These are phyloP conservation scores for Coemansia sp. DNA, from an alignment of 192 early-diverging fungal genomes.

Conservation along the genomic window DNA sequence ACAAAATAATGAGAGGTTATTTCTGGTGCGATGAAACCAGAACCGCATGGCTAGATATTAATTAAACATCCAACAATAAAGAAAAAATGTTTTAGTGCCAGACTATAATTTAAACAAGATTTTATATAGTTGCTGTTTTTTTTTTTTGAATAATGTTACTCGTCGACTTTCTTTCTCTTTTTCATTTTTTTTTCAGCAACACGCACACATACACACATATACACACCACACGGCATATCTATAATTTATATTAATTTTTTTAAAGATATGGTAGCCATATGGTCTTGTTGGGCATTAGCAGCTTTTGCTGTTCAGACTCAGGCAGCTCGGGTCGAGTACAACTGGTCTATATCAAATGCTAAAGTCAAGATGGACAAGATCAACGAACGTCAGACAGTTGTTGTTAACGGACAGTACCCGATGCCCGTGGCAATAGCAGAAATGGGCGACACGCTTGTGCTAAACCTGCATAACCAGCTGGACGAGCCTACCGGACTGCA, in stretches of 20 bases:
- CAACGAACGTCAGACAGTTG: slow-evolving; percentile 60
- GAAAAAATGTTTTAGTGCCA: no score
- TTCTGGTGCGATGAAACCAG: no score
- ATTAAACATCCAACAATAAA: no score
- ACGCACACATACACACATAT: no score
- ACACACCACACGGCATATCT: no score
- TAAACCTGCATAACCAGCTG: slow-evolving; percentile 56
- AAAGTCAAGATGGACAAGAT: slow-evolving; percentile 64
- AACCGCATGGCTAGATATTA: no score
- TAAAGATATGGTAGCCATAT: background rate
- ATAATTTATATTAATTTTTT: background rate
- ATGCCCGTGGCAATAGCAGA: slow-evolving; percentile 39
- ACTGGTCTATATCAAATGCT: slow-evolving; percentile 67
- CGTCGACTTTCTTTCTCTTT: no score
- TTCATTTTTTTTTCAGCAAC: no score
- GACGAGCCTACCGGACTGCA: slow-evolving; percentile 66
- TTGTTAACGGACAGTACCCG: slow-evolving; percentile 63
- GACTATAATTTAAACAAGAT: no score
- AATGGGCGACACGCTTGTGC: slow-evolving; percentile 31
- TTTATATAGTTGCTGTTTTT: no score
- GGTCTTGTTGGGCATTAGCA: background rate
- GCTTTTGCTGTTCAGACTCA: background rate
- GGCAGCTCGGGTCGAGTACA: slow-evolving; percentile 49
- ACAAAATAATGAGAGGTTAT: no score
- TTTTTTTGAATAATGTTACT: no score